Conservation (phyloP, 1,284 basidiomycete genomes). For the Trichosporon sp. region DNA sequence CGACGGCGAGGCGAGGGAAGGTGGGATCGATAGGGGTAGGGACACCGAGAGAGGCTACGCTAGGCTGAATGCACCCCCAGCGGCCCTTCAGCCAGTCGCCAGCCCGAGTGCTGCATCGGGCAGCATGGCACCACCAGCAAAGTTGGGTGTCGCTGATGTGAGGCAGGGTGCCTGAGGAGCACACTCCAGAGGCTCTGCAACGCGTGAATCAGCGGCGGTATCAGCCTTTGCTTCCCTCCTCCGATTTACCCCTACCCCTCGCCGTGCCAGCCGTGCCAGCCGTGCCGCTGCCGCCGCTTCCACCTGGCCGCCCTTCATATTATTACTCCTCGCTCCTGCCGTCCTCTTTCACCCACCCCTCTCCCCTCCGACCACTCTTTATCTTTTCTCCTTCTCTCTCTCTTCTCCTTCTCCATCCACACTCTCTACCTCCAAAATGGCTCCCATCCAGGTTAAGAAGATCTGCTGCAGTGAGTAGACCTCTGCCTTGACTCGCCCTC, state of each 20-base stretch:
- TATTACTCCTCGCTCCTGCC: neutral
- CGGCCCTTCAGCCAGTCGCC: neutral
- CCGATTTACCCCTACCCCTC: constrained; percentile 1
- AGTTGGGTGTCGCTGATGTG: neutral
- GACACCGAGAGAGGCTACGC: neutral
- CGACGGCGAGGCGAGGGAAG: too few relatives aligned
- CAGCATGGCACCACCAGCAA: neutral
- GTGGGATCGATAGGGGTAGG: neutral
- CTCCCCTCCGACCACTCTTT: neutral
- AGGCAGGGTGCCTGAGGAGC: neutral
- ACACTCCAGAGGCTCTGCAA: neutral
- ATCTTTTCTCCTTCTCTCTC: constrained; percentile 2
- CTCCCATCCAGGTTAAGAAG: constrained; percentile 64
- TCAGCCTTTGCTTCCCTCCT: neutral
- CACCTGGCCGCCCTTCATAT: neutral
- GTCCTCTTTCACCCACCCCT: neutral
- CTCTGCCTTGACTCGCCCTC: neutral
- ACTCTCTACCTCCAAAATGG: constrained; percentile 34
- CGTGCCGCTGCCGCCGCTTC: neutral
- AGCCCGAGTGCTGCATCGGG: neutral
- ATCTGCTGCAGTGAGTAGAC: constrained; percentile 88
- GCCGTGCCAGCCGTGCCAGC: neutral
- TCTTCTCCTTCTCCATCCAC: neutral
- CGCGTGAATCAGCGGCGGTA: neutral
- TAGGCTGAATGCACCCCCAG: neutral